Evolutionary conservation across 371 early-diverging fungal species (phyloP), one percentile per base, ranked within the genome.

Genomic region (Mucor irregularis): DNA sequence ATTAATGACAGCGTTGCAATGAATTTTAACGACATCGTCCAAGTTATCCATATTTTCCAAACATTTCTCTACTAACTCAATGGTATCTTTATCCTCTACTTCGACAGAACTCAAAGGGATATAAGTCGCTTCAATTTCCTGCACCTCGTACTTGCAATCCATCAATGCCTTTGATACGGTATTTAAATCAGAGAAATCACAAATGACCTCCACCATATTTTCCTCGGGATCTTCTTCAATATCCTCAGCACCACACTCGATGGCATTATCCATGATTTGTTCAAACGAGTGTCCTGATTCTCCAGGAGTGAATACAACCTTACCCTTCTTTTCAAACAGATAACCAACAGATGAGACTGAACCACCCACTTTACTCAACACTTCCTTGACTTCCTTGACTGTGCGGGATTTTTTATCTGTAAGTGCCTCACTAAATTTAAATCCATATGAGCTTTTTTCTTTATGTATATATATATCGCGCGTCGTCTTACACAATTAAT

Each of bases 391-490:
- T 52, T 81, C 86, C 49, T 86, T 85, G 19, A 84, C 78, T 0
- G 92, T 87, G 24, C 88, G 75, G 42, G 83, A 83, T 53, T 74
- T 76, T 56, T 87, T 87, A 57, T 83, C 77, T 0, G 87, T 85
- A 5, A 87, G 56, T 33, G 87, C 77, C 49, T 87, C 84, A 37
- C 82, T 78, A 48, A 11, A 34, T 4, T 45, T 16, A 46, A 16
- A 25, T 8, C 13, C 28, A 11, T 26, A 28, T 9, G 40, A 42
- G 14, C 8, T 9, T 26, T 30, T 21, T 2, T 48, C n/a, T 19
- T 16, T 24, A n/a, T 49, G 14, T 14, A 19, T 43, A 11, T 43
- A 4, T 11, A 1, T 43, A 5, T 14, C 4, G 8, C 2, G 11
- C 17, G 24, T 9, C 1, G 45, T 35, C 68, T 69, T 76, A 83